A percentile compares a stretch with the other conserved stretches of the same genome.
These are phyloP conservation scores for Coelastrella sp. DNA, from an alignment of 139 green algal species.

Conservation along the genomic window DNA sequence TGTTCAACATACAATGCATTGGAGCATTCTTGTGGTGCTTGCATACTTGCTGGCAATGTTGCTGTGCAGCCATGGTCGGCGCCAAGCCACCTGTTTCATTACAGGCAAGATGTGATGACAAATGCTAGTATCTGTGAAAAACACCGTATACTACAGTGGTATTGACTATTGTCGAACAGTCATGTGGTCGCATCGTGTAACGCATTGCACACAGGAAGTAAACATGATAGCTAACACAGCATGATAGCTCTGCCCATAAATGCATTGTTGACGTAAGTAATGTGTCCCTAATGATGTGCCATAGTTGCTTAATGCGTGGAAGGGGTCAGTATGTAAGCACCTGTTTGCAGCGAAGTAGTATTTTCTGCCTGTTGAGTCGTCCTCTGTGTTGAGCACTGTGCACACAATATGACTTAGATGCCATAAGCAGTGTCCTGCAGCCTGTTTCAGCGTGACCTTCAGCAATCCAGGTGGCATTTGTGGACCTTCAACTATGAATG, in stretches of 20 bases:
- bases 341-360: conserved; percentile 25
- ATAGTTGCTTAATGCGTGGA: no score
- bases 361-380: background rate
- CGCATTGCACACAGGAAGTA: no score
- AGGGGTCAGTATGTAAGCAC: background rate
- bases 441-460: background rate
- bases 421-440: background rate
- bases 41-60: background rate
- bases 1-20: background rate
- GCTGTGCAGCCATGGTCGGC: background rate
- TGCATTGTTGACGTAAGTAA: no score
- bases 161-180: no score
- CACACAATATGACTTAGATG: conserved; percentile 31
- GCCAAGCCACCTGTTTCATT: conserved; percentile 31
- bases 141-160: no score
- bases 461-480: background rate
- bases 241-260: no score
- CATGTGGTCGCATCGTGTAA: no score
- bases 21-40: background rate
- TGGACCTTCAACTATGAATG: background rate
- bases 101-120: no score
- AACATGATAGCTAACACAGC: no score
- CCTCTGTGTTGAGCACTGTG: conserved; percentile 15
- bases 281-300: no score
- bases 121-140: no score